phyloP scores from a whole-genome alignment of 345 rosid species.

The Gossypium rotundifolium region DNA sequence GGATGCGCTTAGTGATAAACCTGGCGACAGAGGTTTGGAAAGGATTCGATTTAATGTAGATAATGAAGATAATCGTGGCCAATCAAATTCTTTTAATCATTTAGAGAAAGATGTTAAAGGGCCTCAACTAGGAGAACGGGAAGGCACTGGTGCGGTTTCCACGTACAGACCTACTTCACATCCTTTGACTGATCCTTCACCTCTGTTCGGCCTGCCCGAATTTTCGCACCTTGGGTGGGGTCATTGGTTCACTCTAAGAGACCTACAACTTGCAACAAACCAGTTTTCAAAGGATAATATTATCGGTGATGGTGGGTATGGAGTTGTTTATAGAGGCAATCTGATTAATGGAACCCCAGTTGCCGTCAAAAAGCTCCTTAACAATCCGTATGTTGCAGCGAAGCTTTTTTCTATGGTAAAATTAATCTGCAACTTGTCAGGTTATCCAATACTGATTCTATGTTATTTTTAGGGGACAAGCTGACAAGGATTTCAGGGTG shows the following conservation, averaged over 20 bases:
- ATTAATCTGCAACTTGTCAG: neutral
- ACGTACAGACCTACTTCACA: constrained; percentile 36
- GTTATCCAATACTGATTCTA: constrained; percentile 4
- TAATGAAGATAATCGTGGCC: constrained; percentile 49
- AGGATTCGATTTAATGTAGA: constrained; percentile 44
- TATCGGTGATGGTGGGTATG: constrained; percentile 96
- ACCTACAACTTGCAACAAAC: constrained; percentile 69
- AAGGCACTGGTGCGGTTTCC: constrained; percentile 25
- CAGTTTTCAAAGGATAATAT: constrained; percentile 72
- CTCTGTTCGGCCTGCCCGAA: constrained; percentile 77
- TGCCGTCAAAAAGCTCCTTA: constrained; percentile 93
- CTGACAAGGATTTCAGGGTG: constrained; percentile 91
- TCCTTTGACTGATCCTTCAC: constrained; percentile 62
- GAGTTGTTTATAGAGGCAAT: constrained; percentile 81
- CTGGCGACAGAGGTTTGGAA: constrained; percentile 51
- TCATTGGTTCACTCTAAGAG: constrained; percentile 96
- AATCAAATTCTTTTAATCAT: constrained; percentile 49
- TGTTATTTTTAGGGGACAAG: constrained; percentile 67
- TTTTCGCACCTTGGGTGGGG: constrained; percentile 96
- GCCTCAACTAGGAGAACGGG: constrained; percentile 45
- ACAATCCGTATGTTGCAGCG: constrained; percentile 61
- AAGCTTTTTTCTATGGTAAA: neutral
- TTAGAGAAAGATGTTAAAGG: constrained; percentile 38
- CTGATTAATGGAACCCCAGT: constrained; percentile 65
- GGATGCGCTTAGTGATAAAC: constrained; percentile 42